Base-by-base conservation (phyloP, 2,329 filamentous ascomycete genomes). In the Colletotrichum sp. region DNA sequence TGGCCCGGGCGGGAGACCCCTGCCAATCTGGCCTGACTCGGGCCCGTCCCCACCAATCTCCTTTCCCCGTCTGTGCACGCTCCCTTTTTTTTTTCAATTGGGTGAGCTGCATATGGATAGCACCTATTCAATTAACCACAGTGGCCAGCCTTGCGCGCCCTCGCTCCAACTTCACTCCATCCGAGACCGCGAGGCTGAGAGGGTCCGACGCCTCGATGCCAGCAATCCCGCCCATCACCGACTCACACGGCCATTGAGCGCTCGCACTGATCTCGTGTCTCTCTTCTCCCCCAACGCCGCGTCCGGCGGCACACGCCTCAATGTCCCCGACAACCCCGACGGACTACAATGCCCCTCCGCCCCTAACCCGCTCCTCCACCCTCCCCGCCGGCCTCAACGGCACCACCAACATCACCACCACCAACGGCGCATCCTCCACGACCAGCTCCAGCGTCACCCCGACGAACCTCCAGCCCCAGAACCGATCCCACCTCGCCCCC, bases 401-500 rank as follows among this genome's bases (percentile, higher is more conserved):
- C 61, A 82, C 83, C 52, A 78, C 82, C 71, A 76, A 59, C 52
- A 52, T 49, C 34, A 69, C 78, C 68, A 29, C 82, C 85, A 32
- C 27, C 71, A 76, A 59, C 55, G 63, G 63, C 34, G 69, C 79
- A 69, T 29, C 82, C 82, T 27, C 82, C 84, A 34, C 27, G 19
- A 16, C 44, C 67, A 30, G 39, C 30, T 22, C 55, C 68, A 22
- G 52, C 63, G 19, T 59, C 57, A 36, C 62, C 68, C 39, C 30
- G 71, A 70, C 34, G 62, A 65, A 59, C 62, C 49, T 88, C 88
- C 62, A 84, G 88, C 69, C 70, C 44, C 72, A 76, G 34, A 91
- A 93, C 79, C 92, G 93, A 34, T 93, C 90, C 67, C 93, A 93
- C 78, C 92, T 98, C 57, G 93, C 95, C 6, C 95, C 95, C 19